phyloP scores from a whole-genome alignment of 331 rosid species.

The Saraca asoca region DNA sequence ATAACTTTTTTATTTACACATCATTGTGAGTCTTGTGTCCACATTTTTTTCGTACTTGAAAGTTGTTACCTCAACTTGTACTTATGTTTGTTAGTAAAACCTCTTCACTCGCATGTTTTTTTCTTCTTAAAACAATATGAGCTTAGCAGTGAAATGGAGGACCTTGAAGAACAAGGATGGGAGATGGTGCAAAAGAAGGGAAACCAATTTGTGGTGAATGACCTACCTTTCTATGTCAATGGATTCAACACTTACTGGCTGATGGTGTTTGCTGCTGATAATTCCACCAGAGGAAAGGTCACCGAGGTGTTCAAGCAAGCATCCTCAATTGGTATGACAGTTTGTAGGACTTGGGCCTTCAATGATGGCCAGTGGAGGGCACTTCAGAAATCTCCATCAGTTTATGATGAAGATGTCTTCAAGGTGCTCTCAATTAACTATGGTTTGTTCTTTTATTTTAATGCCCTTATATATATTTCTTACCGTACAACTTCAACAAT shows the following conservation, averaged over 20 bases:
- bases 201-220: constrained; percentile 79
- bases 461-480: constrained; percentile 1
- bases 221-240: constrained; percentile 80
- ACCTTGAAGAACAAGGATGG: constrained; percentile 57
- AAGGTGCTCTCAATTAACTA: constrained; percentile 52
- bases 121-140: too few species aligned
- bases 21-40: too few species aligned
- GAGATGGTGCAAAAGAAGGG: constrained; percentile 78
- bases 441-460: constrained; percentile 16
- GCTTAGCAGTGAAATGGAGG: constrained; percentile 46
- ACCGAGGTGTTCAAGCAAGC: constrained; percentile 78
- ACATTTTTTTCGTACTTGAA: too few species aligned
- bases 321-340: constrained; percentile 73
- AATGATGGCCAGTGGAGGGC: constrained; percentile 96
- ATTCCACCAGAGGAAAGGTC: constrained; percentile 89
- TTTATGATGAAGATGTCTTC: constrained; percentile 85
- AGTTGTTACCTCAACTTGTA: too few species aligned
- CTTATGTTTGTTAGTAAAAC: too few species aligned
- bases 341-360: constrained; percentile 97
- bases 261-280: constrained; percentile 90
- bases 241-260: constrained; percentile 98
- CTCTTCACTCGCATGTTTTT: too few species aligned
- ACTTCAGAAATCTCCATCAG: constrained; percentile 83
- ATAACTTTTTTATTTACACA: too few species aligned
- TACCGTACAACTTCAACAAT: not conserved